Evolutionary conservation across 257 asterid species (phyloP).

Genomic region (Knoxia roxburghii): DNA sequence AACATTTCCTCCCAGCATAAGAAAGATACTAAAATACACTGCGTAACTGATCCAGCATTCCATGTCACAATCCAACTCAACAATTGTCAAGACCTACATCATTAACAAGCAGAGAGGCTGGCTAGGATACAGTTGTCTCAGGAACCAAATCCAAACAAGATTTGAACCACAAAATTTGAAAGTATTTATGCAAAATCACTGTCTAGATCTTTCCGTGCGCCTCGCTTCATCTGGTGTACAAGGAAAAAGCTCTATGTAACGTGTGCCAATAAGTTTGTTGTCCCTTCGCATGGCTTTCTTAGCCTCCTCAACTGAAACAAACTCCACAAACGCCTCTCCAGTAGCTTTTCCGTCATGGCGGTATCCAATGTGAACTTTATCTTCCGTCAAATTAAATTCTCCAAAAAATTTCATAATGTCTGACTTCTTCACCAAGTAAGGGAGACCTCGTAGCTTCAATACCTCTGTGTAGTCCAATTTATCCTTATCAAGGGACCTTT

Average conservation of each 20-base stretch:
- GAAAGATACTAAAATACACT: neutral
- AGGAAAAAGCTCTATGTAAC: conserved; percentile 87
- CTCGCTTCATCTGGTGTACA: conserved; percentile 67
- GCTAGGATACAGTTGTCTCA: no score
- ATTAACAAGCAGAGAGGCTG: no score
- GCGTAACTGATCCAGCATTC: neutral
- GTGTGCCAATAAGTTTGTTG: no score
- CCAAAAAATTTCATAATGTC: conserved; percentile 71
- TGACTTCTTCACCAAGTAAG: conserved; percentile 57
- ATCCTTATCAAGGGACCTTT: conserved; percentile 86
- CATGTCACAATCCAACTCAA: neutral
- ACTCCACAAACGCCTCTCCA: conserved; percentile 86
- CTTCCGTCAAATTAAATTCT: conserved; percentile 51
- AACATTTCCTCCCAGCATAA: no score
- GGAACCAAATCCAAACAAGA: neutral
- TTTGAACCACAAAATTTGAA: no score
- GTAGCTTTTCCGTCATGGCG: conserved; percentile 86
- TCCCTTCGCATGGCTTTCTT: conserved; percentile 84
- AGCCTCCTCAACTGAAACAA: conserved; percentile 54
- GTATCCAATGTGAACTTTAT: conserved; percentile 59
- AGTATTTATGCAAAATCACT: conserved; percentile 10
- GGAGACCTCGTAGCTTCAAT: no score
- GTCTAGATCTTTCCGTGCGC: conserved; percentile 54
- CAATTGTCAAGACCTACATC: no score
- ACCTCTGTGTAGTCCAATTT: no score